These are phyloP conservation scores for Rachicladosporium sp. DNA, from an alignment of 2,329 filamentous ascomycete genomes.

Conservation along the genomic window DNA sequence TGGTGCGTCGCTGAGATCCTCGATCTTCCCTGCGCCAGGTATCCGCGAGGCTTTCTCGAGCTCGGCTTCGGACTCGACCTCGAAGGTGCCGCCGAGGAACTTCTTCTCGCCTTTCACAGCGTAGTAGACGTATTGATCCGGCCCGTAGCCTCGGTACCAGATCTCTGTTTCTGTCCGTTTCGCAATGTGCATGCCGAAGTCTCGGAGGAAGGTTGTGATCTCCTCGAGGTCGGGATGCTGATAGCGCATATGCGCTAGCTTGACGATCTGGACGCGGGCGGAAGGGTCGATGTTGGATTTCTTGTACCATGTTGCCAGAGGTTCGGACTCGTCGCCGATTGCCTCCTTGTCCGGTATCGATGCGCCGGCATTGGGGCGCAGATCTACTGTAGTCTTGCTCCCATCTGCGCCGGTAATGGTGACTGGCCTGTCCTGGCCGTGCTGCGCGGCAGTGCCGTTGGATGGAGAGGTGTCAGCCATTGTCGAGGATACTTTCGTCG, in stretches of 20 bases:
- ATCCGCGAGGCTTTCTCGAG: slow-evolving; percentile 27
- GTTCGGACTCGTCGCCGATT: slow-evolving; percentile 24
- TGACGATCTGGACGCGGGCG: slow-evolving; percentile 35
- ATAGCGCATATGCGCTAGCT: slow-evolving; percentile 42
- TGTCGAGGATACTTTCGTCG: not conserved
- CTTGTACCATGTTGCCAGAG: slow-evolving; percentile 27
- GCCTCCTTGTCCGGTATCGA: slow-evolving; percentile 28
- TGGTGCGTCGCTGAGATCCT: slow-evolving; percentile 25
- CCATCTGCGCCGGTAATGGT: slow-evolving; percentile 15
- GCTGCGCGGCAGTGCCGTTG: slow-evolving; percentile 12
- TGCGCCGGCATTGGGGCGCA: slow-evolving; percentile 27
- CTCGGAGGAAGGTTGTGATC: slow-evolving; percentile 35
- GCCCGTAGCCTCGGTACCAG: slow-evolving; percentile 33
- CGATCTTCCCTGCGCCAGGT: slow-evolving; percentile 19
- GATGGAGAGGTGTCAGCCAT: slow-evolving; percentile 13
- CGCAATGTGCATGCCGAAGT: slow-evolving; percentile 32
- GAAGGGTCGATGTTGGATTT: slow-evolving; percentile 29
- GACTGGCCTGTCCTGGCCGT: slow-evolving; percentile 14
- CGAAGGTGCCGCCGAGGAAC: slow-evolving; percentile 32
- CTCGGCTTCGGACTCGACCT: slow-evolving; percentile 31
- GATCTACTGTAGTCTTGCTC: slow-evolving; percentile 8
- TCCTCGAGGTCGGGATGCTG: slow-evolving; percentile 39
- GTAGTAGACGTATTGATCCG: slow-evolving; percentile 34
- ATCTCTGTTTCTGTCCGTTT: slow-evolving; percentile 25
- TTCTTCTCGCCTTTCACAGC: slow-evolving; percentile 27